Conservation (phyloP, 2,329 filamentous ascomycete genomes). For the Fusarium neocosmosporiellum region DNA sequence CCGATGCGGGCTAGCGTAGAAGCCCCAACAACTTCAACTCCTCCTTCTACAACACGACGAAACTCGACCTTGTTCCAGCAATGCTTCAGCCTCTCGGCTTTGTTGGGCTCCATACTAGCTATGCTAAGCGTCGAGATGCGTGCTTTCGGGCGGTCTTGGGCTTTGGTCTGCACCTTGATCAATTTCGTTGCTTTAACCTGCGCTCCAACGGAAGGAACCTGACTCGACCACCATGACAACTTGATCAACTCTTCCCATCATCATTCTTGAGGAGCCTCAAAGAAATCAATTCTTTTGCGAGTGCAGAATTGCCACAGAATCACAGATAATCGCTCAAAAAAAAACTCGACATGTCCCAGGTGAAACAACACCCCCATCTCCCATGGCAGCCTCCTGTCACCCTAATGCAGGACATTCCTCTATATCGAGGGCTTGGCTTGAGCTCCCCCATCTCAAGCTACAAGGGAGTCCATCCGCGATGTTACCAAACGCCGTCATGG, state of each 20-base stretch:
- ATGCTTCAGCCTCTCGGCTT: slow-evolving; percentile 54
- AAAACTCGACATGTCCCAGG: slow-evolving; percentile 16
- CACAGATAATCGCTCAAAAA: slow-evolving; percentile 8
- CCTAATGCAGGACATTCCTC: slow-evolving; percentile 30
- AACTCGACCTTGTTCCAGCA: slow-evolving; percentile 60
- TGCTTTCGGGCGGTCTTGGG: neutral
- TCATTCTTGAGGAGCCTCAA: slow-evolving; percentile 1
- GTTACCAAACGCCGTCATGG: slow-evolving; percentile 35
- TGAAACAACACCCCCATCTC: slow-evolving; percentile 36
- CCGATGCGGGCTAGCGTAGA: slow-evolving; percentile 12
- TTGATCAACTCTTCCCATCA: neutral
- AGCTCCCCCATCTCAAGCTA: slow-evolving; percentile 20
- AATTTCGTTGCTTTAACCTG: neutral
- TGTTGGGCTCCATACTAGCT: slow-evolving; percentile 6
- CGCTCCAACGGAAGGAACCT: neutral
- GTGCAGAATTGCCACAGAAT: neutral
- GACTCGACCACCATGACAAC: neutral
- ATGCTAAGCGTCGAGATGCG: neutral
- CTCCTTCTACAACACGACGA: slow-evolving; percentile 48
- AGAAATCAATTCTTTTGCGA: slow-evolving; percentile 8
- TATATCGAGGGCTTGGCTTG: slow-evolving; percentile 23
- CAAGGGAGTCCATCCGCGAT: slow-evolving; percentile 29
- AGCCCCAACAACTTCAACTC: slow-evolving; percentile 31
- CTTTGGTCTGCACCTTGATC: neutral
- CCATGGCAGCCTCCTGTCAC: slow-evolving; percentile 1